Evolutionary conservation across 129 eudicot species (phyloP).

Genomic region (Pittosporum tobira): DNA sequence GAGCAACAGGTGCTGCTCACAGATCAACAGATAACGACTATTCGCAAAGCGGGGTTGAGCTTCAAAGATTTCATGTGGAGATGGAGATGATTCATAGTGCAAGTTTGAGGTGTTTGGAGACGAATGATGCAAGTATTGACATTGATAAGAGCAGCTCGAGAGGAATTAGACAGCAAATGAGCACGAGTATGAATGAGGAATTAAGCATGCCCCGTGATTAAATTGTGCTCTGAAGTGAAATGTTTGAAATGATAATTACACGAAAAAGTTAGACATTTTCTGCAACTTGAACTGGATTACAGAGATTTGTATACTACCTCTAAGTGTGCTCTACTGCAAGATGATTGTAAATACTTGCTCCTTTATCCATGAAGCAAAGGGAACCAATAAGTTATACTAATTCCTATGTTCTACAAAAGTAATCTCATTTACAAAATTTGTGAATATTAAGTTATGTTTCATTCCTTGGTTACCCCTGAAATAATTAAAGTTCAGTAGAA

Average conservation of each 20-base stretch:
- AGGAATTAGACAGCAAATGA: conserved; percentile 20
- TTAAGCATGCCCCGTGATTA: conserved; percentile 31
- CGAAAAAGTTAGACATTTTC: neutral
- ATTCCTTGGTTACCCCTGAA: no score
- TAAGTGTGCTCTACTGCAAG: no score
- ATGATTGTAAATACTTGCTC: no score
- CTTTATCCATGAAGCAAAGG: no score
- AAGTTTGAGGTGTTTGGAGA: conserved; percentile 54
- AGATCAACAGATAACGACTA: conserved; percentile 21
- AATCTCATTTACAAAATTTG: no score
- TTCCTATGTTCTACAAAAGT: no score
- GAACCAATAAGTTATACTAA: no score
- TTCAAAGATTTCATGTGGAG: conserved; percentile 54
- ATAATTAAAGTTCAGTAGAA: no score
- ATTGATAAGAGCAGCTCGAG: conserved; percentile 17
- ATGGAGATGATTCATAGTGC: conserved; percentile 53
- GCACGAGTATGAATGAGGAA: conserved; percentile 29
- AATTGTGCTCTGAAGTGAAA: neutral
- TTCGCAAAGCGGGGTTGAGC: conserved; percentile 41
- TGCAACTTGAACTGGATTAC: neutral
- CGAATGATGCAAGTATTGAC: conserved; percentile 30
- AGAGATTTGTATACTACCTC: no score
- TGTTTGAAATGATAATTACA: neutral
- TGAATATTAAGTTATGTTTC: no score
- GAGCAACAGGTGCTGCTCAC: neutral